Evolutionary conservation across 441 rosid genomes (phyloP).

Genomic region (Biscutella laevigata): DNA sequence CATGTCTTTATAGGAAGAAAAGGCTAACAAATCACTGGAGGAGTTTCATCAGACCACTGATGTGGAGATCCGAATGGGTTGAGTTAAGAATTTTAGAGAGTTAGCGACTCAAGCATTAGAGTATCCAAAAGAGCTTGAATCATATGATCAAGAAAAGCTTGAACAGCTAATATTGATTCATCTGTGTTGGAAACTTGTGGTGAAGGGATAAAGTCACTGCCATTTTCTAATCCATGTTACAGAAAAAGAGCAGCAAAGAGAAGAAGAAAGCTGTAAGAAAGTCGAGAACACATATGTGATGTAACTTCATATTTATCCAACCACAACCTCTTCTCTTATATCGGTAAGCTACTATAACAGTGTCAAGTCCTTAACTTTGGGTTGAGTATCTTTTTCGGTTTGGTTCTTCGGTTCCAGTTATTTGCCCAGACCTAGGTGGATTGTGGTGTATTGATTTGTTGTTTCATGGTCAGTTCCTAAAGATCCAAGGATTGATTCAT

Average conservation of each 20-base stretch:
- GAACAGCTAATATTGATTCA: slow-evolving; percentile 32
- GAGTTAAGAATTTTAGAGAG: slow-evolving; percentile 69
- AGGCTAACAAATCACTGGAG: slow-evolving; percentile 81
- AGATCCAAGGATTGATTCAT: slow-evolving; percentile 35
- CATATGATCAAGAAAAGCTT: slow-evolving; percentile 41
- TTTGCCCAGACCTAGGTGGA: too few species aligned
- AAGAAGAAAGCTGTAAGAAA: slow-evolving; percentile 68
- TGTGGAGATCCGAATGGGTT: slow-evolving; percentile 93
- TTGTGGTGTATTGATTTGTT: slow-evolving; percentile 3
- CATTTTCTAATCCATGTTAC: slow-evolving; percentile 47
- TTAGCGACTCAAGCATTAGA: slow-evolving; percentile 53
- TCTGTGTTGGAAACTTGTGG: slow-evolving; percentile 40
- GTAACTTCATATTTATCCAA: slow-evolving; percentile 43
- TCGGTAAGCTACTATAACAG: slow-evolving; percentile 34
- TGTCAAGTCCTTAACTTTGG: background rate
- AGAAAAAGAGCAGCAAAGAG: slow-evolving; percentile 56
- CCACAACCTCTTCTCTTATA: slow-evolving; percentile 63
- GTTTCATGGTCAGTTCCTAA: slow-evolving; percentile 27
- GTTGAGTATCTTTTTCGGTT: too few species aligned
- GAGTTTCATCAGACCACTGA: slow-evolving; percentile 66
- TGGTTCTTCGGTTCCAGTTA: too few species aligned
- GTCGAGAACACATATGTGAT: slow-evolving; percentile 54
- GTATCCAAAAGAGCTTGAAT: slow-evolving; percentile 50
- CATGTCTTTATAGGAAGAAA: slow-evolving; percentile 54
- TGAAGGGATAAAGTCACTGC: slow-evolving; percentile 50